Base-by-base conservation (phyloP, 2,329 filamentous ascomycete species). In the Aquanectria penicillioides region DNA sequence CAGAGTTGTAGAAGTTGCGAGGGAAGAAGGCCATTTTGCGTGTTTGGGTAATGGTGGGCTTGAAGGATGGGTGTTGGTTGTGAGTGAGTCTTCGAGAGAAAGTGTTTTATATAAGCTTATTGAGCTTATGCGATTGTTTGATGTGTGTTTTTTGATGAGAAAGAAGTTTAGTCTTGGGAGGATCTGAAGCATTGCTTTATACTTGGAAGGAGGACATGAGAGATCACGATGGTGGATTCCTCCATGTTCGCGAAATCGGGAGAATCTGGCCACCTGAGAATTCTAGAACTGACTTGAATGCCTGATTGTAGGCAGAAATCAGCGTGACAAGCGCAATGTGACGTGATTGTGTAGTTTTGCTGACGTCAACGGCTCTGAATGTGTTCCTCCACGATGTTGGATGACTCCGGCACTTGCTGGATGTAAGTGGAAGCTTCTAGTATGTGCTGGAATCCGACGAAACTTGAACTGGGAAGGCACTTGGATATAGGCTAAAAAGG, bases 11-110 rank as follows among this genome's bases (percentile, higher is more conserved):
- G 68, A 82, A 76, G 70, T 77, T 77, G 73, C 81, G 80, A 58
- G 83, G 80, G 78, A 87, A 87, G 78, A 88, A 78, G 66, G 85
- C 82, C 86, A 88, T 88, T 74, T 74, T 87, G 78, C 44, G 59
- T 48, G 62, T 37, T 67, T 68, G 59, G 48, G 58, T 63, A 43
- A 36, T 36, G 33, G 49, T 68, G 55, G 61, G 61, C 48, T 70
- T 68, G 49, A 56, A 33, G 56, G 57, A 62, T 46, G 54, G 41
- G 54, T 66, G 65, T 40, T 71, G 60, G 64, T 58, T 68, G 62
- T 59, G 65, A 59, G 69, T 61, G 34, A 72, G 55, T 65, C 49
- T 62, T 64, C 55, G 54, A 54, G n/a, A n/a, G 64, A 59, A 62
- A 70, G 60, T 63, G 53, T 44, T 69, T 49, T 65, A 64, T 59